These are phyloP conservation scores for Gnaphalium uliginosum DNA, from an alignment of 129 eudicot genomes.

Conservation along the genomic window DNA sequence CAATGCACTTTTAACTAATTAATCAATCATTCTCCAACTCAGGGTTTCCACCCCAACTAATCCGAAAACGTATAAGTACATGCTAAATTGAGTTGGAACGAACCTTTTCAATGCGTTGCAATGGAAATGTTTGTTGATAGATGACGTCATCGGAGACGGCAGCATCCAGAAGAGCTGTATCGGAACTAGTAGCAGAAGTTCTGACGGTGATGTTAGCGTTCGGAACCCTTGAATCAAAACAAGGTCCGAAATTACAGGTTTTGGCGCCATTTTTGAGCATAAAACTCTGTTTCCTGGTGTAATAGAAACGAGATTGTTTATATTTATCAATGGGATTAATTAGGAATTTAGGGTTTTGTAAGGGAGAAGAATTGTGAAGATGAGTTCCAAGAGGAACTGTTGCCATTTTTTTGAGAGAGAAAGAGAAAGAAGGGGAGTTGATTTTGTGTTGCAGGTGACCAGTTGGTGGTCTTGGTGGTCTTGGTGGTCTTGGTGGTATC, in stretches of 20 bases:
- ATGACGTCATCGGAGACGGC: conserved; percentile 44
- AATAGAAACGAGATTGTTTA: conserved; percentile 32
- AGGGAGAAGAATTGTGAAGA: conserved; percentile 39
- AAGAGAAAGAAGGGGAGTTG: conserved; percentile 11
- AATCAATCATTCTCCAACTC: conserved; percentile 7
- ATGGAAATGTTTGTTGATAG: conserved; percentile 42
- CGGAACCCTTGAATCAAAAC: conserved; percentile 25
- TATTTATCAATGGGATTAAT: conserved; percentile 30
- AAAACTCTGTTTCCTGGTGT: conserved; percentile 20
- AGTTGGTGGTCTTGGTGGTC: not conserved
- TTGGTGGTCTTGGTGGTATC: conserved; percentile 1
- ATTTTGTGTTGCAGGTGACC: conserved; percentile 21
- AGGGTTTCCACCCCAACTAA: not conserved
- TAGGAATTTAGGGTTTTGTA: conserved; percentile 30
- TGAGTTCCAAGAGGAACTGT: conserved; percentile 50
- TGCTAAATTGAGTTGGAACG: not conserved
- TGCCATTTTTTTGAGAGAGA: conserved; percentile 41
- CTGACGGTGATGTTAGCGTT: not conserved
- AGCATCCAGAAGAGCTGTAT: conserved; percentile 46
- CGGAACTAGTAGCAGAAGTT: conserved; percentile 43
- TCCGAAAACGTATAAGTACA: not conserved
- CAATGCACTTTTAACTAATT: conserved; percentile 26
- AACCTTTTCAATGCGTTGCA: conserved; percentile 67
- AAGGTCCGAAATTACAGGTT: conserved; percentile 28
- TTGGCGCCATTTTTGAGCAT: conserved; percentile 38